Evolutionary conservation across 495 filamentous ascomycete species (phyloP).

Genomic region (Penicillium manginii): DNA sequence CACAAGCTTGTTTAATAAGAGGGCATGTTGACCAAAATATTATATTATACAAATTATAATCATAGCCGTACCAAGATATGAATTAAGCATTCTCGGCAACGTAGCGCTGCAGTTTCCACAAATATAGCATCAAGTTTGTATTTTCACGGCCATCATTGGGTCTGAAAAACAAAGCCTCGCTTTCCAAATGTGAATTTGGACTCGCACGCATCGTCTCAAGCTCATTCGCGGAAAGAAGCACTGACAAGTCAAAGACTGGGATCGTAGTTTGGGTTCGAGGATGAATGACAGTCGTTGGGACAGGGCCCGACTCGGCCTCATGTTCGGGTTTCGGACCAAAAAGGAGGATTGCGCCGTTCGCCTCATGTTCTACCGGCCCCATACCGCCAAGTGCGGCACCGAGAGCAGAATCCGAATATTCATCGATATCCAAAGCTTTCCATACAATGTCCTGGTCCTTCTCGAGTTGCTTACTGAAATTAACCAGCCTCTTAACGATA

Average conservation of each 20-base stretch:
- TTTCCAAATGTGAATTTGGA: slow-evolving; percentile 27
- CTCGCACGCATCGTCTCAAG: slow-evolving; percentile 32
- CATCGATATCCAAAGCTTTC: slow-evolving; percentile 28
- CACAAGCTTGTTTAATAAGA: no score
- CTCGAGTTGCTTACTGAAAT: slow-evolving; percentile 15
- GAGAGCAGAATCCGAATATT: slow-evolving; percentile 34
- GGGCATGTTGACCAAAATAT: not conserved
- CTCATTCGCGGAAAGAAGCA: slow-evolving; percentile 39
- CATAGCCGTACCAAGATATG: not conserved
- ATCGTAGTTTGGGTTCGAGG: slow-evolving; percentile 37
- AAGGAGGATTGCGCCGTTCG: slow-evolving; percentile 35
- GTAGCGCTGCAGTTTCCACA: slow-evolving; percentile 74
- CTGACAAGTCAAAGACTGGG: slow-evolving; percentile 49
- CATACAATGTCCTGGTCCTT: slow-evolving; percentile 35
- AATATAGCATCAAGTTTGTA: slow-evolving; percentile 52
- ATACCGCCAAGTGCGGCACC: slow-evolving; percentile 26
- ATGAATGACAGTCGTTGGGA: slow-evolving; percentile 32
- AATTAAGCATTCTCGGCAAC: slow-evolving; percentile 25
- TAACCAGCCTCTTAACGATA: slow-evolving; percentile 44
- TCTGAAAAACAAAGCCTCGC: slow-evolving; percentile 39
- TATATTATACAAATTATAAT: not conserved
- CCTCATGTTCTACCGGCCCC: slow-evolving; percentile 33
- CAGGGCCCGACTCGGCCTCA: not conserved
- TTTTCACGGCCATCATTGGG: slow-evolving; percentile 40
- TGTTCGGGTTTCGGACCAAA: slow-evolving; percentile 17